phyloP scores from a whole-genome alignment of 2,329 filamentous ascomycete species.

The Fusarium sp. region DNA sequence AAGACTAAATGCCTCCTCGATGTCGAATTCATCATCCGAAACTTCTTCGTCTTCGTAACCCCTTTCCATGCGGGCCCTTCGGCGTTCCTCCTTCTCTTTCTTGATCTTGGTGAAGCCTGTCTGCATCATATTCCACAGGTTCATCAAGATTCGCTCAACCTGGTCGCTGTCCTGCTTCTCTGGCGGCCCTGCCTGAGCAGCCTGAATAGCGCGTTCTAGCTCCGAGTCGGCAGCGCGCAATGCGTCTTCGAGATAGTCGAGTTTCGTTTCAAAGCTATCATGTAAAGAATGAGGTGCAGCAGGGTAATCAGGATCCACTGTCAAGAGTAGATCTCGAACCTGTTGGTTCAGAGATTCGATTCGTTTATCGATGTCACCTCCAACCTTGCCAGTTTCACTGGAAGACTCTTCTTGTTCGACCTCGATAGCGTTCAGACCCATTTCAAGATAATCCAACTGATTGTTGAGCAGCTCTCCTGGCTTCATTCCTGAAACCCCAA shows the following conservation, averaged over 20 bases:
- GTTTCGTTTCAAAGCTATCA: constrained; percentile 73
- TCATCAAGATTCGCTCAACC: constrained; percentile 67
- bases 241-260: constrained; percentile 75
- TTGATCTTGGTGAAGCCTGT: constrained; percentile 66
- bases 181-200: constrained; percentile 49
- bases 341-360: constrained; percentile 74
- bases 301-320: constrained; percentile 63
- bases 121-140: constrained; percentile 70
- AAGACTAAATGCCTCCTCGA: constrained; percentile 76
- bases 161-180: constrained; percentile 58
- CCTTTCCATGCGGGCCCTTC: constrained; percentile 67
- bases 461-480: constrained; percentile 62
- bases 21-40: constrained; percentile 70
- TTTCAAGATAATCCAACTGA: constrained; percentile 80
- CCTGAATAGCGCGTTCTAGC: constrained; percentile 53
- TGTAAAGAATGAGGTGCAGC: constrained; percentile 70
- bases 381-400: constrained; percentile 53
- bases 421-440: constrained; percentile 71
- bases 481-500: constrained; percentile 52
- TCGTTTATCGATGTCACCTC: constrained; percentile 64
- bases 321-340: constrained; percentile 69
- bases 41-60: constrained; percentile 70
- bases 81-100: constrained; percentile 66
- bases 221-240: constrained; percentile 65
- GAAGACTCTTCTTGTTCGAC: constrained; percentile 67